A percentile compares a stretch with the other conserved stretches of the same genome.
These are phyloP conservation scores for Ceratocystis cacaofunesta DNA, from an alignment of 2,329 filamentous ascomycete genomes.

Conservation along the genomic window DNA sequence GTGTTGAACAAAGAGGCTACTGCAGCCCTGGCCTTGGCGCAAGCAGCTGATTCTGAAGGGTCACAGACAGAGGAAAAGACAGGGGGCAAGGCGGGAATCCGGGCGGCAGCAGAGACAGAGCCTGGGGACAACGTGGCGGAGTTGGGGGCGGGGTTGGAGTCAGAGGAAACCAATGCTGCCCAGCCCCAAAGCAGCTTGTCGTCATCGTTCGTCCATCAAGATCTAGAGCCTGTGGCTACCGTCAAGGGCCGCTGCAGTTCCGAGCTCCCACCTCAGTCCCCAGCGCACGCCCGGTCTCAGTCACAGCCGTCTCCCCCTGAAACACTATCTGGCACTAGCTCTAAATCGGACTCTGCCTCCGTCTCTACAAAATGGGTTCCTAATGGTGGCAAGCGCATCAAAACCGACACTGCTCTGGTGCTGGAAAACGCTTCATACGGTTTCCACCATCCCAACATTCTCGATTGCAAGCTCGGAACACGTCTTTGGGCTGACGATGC, in stretches of 20 bases:
- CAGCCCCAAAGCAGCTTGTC: neutral
- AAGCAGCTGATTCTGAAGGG: neutral
- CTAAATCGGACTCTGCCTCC: neutral
- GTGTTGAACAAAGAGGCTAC: slow-evolving; percentile 21
- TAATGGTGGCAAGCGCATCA: slow-evolving; percentile 44
- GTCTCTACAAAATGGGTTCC: slow-evolving; percentile 29
- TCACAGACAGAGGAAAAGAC: neutral
- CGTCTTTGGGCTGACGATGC: slow-evolving; percentile 72
- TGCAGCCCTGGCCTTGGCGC: slow-evolving; percentile 23
- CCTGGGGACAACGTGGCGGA: neutral
- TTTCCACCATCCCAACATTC: slow-evolving; percentile 72
- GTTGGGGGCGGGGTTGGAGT: neutral
- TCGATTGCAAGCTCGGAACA: slow-evolving; percentile 83
- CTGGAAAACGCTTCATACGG: slow-evolving; percentile 71
- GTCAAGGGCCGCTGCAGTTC: neutral
- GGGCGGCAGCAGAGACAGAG: neutral
- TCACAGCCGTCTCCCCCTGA: neutral
- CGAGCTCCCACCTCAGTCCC: neutral
- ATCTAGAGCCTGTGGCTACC: neutral
- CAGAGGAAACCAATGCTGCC: neutral
- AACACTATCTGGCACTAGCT: neutral
- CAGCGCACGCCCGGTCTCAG: neutral
- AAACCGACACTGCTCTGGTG: slow-evolving; percentile 67
- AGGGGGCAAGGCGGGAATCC: slow-evolving; percentile 26
- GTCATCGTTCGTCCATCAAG: neutral